These are phyloP conservation scores for Leccinum griseonigrum DNA, from an alignment of 1,284 basidiomycete species.

Conservation along the genomic window DNA sequence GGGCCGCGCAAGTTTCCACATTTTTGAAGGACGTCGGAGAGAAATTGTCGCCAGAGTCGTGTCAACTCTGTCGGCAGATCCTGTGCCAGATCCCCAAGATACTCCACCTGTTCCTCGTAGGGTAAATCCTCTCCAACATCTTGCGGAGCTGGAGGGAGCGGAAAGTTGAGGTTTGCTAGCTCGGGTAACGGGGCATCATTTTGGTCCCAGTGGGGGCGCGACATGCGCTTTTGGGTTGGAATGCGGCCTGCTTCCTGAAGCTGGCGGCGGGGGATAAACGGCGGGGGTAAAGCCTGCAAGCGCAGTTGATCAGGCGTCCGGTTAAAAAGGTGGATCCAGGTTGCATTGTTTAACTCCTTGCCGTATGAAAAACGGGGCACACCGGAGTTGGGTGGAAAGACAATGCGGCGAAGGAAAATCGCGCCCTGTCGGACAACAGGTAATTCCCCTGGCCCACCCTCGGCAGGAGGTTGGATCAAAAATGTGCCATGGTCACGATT, in stretches of 20 bases:
- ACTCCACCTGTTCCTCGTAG: conserved; percentile 2
- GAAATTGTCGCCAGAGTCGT: conserved; percentile 3
- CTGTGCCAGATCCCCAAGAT: not conserved
- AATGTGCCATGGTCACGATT: not conserved
- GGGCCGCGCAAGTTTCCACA: conserved; percentile 6
- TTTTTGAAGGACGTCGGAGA: conserved; percentile 4
- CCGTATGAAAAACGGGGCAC: conserved; percentile 3
- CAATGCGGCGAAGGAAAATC: conserved; percentile 1
- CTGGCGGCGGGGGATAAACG: not conserved
- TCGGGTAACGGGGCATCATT: not conserved
- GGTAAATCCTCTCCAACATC: conserved; percentile 3
- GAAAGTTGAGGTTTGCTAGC: not conserved
- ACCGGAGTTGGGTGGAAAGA: conserved; percentile 2
- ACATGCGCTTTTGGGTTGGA: conserved; percentile 11
- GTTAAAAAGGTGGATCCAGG: conserved; percentile 5
- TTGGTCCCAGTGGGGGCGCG: not conserved
- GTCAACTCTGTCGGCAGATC: not conserved
- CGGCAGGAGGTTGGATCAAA: conserved; percentile 5
- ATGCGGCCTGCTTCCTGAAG: conserved; percentile 1
- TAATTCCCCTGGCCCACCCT: not conserved
- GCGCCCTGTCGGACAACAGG: conserved; percentile 5
- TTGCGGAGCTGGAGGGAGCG: not conserved
- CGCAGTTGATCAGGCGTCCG: conserved; percentile 1
- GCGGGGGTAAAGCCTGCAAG: conserved; percentile 3
- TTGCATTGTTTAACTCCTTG: conserved; percentile 3